Conservation (phyloP, 176 grass and related monocot genomes). For the Ananas comosus region DNA sequence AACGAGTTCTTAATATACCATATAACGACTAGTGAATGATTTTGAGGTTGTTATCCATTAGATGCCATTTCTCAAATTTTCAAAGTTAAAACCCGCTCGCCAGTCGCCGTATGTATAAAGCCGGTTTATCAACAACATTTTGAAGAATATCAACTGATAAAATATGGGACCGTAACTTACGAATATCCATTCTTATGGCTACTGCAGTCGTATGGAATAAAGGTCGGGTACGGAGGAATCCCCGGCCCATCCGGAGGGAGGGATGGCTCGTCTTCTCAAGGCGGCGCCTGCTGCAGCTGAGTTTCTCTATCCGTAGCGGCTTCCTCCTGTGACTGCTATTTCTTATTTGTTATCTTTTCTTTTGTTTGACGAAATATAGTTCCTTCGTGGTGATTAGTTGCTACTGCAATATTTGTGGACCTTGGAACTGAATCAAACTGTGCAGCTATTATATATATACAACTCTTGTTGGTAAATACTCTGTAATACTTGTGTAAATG, state of each 20-base stretch:
- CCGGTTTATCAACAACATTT: too few species aligned
- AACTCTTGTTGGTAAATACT: not conserved
- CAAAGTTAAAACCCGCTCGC: not conserved
- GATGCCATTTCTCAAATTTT: not conserved
- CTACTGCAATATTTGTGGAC: not conserved
- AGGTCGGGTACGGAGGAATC: slow-evolving; percentile 36
- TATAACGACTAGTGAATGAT: slow-evolving; percentile 1
- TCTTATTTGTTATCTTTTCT: slow-evolving; percentile 2
- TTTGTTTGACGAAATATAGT: not conserved
- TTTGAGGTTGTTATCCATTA: not conserved
- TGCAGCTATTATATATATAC: too few species aligned
- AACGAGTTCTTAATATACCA: too few species aligned
- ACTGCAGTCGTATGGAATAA: slow-evolving; percentile 59
- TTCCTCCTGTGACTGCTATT: not conserved
- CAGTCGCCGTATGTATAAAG: too few species aligned
- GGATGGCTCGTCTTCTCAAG: slow-evolving; percentile 41
- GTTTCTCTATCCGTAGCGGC: not conserved
- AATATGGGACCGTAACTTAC: not conserved
- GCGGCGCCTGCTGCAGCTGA: slow-evolving; percentile 36
- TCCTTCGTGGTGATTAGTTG: slow-evolving; percentile 2
- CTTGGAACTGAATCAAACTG: not conserved
- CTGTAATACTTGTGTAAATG: not conserved
- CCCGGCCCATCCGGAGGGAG: slow-evolving; percentile 44
- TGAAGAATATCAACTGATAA: too few species aligned
- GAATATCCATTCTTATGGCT: not conserved